These are phyloP conservation scores for Stachybotrys chlorohalonatus DNA, from an alignment of 2,329 filamentous ascomycete genomes.

Conservation along the genomic window DNA sequence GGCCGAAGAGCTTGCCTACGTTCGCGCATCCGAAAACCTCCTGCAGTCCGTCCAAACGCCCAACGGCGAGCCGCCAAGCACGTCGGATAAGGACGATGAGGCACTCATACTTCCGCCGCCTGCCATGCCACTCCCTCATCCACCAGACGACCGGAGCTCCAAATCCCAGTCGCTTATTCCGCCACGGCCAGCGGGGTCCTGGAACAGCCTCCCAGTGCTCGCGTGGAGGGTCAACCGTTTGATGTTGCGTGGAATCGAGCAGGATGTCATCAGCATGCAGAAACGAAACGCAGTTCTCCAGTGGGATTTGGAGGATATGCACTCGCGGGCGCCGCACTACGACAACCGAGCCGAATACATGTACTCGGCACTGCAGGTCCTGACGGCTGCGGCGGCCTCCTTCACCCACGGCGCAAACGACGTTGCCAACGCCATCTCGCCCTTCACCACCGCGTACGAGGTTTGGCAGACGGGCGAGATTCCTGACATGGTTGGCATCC, in stretches of 20 bases:
- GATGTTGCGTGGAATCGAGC: slow-evolving; percentile 36
- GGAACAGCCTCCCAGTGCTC: slow-evolving; percentile 31
- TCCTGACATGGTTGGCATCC: slow-evolving; percentile 26
- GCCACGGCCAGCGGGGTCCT: slow-evolving; percentile 24
- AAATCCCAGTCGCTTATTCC: slow-evolving; percentile 16
- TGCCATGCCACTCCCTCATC: slow-evolving; percentile 10
- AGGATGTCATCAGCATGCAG: slow-evolving; percentile 38
- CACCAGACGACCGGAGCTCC: slow-evolving; percentile 1
- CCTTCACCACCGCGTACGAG: slow-evolving; percentile 42
- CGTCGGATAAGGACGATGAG: slow-evolving; percentile 20
- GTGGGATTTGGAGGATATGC: slow-evolving; percentile 38
- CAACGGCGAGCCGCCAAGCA: slow-evolving; percentile 8
- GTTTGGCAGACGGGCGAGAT: slow-evolving; percentile 35
- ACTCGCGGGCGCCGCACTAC: slow-evolving; percentile 38
- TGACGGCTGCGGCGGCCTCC: slow-evolving; percentile 44
- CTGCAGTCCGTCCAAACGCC: slow-evolving; percentile 22
- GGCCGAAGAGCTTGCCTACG: slow-evolving; percentile 30
- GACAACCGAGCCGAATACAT: slow-evolving; percentile 44
- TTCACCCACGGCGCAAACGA: slow-evolving; percentile 51
- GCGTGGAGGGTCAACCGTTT: slow-evolving; percentile 29
- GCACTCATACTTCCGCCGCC: slow-evolving; percentile 20
- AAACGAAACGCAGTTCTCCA: slow-evolving; percentile 36
- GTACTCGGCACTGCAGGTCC: slow-evolving; percentile 37
- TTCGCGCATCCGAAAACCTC: slow-evolving; percentile 23
- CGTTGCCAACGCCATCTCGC: slow-evolving; percentile 42